Base-by-base conservation (phyloP, 163 green algal species). In the Chlorella variabilis region DNA sequence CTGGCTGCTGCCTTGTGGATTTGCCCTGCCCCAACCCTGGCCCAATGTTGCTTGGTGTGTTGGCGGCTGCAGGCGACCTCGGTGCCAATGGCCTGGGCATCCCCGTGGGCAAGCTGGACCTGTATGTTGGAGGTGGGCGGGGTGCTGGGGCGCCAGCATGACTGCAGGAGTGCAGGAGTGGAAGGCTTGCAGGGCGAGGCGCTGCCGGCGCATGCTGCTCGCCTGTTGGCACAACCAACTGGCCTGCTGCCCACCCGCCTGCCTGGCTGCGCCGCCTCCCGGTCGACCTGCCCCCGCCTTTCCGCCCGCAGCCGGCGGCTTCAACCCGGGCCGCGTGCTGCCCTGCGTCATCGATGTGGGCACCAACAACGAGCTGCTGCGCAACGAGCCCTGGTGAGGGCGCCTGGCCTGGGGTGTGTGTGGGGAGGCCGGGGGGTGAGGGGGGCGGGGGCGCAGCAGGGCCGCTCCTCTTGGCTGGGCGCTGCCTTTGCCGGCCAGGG, bases 301-400 rank as follows among this genome's bases (percentile, higher is more conserved):
- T n/a, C n/a, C 5, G 7, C 27, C 39, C 27, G 70, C 71, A 61
- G 78, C 83, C 23, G 85, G 91, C 81, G 96, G 96, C 29, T 98
- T 98, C 90, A 83, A 94, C 74, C 95, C 95, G 4, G 70, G 68
- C 36, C 83, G 90, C 34, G 92, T 98, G 41, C 87, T 99, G 79
- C 96, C 96, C 0, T 89, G 92, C 54, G 90, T 97, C 4, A 85
- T 99, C 17, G 96, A 99, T 80, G 94, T 98, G 62, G 96, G 96
- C 42, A 98, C 95, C 66, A 93, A 98, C 91, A 98, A 98, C 84
- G 83, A 92, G 74, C 36, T 51, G 29, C 89, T 97, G 82, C 82
- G 84, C 13, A 63, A 78, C 27, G 87, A 91, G 76, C 73, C 84
- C 13, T 49, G 74, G 73, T 82, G 63, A 59, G 76, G 29, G 18